phyloP scores from a whole-genome alignment of 768 basidiomycete species.

The Suillus placidus region DNA sequence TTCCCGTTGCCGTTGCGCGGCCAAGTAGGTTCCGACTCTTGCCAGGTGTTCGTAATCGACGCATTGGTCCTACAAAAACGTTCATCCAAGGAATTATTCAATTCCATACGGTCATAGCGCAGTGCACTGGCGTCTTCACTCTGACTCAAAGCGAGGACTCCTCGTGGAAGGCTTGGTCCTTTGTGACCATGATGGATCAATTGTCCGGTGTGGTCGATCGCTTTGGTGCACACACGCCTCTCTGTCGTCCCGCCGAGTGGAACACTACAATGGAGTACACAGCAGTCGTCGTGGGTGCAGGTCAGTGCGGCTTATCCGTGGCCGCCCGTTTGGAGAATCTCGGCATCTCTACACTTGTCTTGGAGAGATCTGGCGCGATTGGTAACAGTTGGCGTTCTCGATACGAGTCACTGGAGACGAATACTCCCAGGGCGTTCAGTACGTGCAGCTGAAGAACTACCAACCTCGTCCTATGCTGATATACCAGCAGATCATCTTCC shows the following conservation, averaged over 20 bases:
- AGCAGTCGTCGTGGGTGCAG: constrained; percentile 54
- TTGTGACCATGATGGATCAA: constrained; percentile 11
- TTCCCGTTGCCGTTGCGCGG: constrained; percentile 1
- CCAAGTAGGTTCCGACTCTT: constrained; percentile 6
- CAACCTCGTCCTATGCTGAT: neutral
- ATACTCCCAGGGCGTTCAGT: constrained; percentile 16
- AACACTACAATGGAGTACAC: constrained; percentile 15
- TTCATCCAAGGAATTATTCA: constrained; percentile 13
- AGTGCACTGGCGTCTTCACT: constrained; percentile 12
- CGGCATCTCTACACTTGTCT: constrained; percentile 50
- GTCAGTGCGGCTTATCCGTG: constrained; percentile 26
- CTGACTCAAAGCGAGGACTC: constrained; percentile 6
- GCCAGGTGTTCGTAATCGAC: constrained; percentile 2
- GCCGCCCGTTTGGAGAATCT: constrained; percentile 42
- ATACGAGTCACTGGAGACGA: constrained; percentile 54
- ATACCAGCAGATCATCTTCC: constrained; percentile 10
- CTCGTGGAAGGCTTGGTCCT: constrained; percentile 13
- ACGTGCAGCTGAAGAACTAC: neutral
- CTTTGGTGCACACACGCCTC: neutral
- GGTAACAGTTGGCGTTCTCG: constrained; percentile 70
- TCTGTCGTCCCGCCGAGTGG: constrained; percentile 13
- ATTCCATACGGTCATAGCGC: constrained; percentile 10
- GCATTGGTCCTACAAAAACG: neutral
- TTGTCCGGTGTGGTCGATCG: constrained; percentile 3
- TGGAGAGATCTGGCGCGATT: constrained; percentile 62